Evolutionary conservation across 148 eudicot genomes (phyloP).

Genomic region (Diospyros lotus): DNA sequence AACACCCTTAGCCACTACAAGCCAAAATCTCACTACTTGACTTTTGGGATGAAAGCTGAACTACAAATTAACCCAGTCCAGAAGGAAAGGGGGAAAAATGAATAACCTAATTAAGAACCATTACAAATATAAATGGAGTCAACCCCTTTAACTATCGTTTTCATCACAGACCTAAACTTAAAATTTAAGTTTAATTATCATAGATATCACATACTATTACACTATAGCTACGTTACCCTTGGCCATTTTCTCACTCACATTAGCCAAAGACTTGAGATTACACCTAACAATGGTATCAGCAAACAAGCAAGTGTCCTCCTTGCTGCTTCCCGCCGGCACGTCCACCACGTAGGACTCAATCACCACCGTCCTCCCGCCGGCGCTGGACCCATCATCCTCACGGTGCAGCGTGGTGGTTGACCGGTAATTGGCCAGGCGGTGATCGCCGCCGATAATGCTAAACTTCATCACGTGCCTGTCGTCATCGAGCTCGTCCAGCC

Average conservation of each 20-base stretch:
- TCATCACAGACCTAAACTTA: too few species aligned
- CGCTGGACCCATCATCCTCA: slow-evolving; percentile 6
- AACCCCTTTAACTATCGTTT: too few species aligned
- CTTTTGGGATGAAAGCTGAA: too few species aligned
- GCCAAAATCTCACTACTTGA: too few species aligned
- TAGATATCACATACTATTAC: too few species aligned
- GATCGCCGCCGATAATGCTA: slow-evolving; percentile 42
- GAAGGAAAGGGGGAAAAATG: too few species aligned
- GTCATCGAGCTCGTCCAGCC: slow-evolving; percentile 41
- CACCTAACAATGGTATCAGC: slow-evolving; percentile 26
- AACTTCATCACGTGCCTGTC: slow-evolving; percentile 24
- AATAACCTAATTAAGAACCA: too few species aligned
- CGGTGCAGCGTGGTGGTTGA: slow-evolving; percentile 23
- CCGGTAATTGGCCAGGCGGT: slow-evolving; percentile 29
- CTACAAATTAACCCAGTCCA: too few species aligned
- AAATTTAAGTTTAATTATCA: too few species aligned
- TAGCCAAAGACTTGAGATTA: slow-evolving; percentile 40
- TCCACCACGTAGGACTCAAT: slow-evolving; percentile 45
- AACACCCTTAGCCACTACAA: too few species aligned
- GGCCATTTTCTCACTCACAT: slow-evolving; percentile 21
- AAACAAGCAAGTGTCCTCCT: slow-evolving; percentile 40
- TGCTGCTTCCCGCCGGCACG: slow-evolving; percentile 31
- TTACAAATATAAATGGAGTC: too few species aligned
- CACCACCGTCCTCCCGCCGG: slow-evolving; percentile 30
- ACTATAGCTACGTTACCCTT: not conserved